phyloP scores from a whole-genome alignment of 495 filamentous ascomycete genomes.

The Patellaria atrata region DNA sequence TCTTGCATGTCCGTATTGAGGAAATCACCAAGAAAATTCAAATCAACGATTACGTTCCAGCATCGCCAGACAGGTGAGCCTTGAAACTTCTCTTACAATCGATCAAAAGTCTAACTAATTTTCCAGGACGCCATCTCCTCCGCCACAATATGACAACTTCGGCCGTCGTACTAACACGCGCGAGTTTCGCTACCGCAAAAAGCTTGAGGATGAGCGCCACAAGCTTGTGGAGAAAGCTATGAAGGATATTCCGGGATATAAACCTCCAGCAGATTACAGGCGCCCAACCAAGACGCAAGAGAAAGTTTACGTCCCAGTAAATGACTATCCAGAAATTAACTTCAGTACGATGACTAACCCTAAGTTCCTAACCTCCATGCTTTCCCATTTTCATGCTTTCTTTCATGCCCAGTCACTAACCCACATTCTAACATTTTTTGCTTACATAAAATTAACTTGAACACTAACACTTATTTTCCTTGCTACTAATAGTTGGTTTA shows the following conservation, averaged over 20 bases:
- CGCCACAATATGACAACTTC: conserved; percentile 97
- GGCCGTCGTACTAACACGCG: conserved; percentile 96
- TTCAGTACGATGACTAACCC: conserved; percentile 87
- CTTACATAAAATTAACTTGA: conserved; percentile 24
- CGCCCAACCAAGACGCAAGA: conserved; percentile 98
- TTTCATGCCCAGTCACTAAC: conserved; percentile 34
- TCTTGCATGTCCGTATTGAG: conserved; percentile 85
- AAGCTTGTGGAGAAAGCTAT: conserved; percentile 96
- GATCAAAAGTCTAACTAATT: conserved; percentile 12
- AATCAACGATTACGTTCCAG: conserved; percentile 95
- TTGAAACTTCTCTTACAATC: neutral
- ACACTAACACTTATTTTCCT: conserved; percentile 85
- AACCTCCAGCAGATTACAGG: conserved; percentile 92
- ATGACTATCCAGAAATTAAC: conserved; percentile 99
- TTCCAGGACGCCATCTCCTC: conserved; percentile 77
- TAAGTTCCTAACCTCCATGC: conserved; percentile 30
- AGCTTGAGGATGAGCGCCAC: conserved; percentile 94
- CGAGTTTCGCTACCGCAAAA: conserved; percentile 94
- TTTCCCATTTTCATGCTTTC: conserved; percentile 35
- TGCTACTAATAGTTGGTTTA: conserved; percentile 92
- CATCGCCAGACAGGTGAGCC: conserved; percentile 79
- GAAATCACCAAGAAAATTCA: conserved; percentile 98
- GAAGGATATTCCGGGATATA: conserved; percentile 96
- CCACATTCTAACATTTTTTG: conserved; percentile 28
- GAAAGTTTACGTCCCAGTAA: conserved; percentile 99